These are phyloP conservation scores for Calonectria crousiana DNA, from an alignment of 2,329 filamentous ascomycete species.

Conservation along the genomic window DNA sequence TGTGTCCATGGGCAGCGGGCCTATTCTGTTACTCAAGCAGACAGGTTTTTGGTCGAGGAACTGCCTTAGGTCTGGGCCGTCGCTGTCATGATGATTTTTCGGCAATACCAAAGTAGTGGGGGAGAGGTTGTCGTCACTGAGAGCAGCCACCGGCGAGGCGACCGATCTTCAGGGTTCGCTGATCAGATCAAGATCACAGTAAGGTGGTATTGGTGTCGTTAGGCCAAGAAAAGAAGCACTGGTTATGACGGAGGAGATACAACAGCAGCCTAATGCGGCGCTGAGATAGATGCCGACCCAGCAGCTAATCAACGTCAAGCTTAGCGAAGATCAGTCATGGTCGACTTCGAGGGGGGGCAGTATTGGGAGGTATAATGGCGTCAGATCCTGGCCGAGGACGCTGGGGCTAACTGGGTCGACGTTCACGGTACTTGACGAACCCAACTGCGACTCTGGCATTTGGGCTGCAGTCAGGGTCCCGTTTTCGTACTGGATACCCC, in stretches of 20 bases:
- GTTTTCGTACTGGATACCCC: slow-evolving; percentile 15
- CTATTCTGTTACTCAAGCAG: slow-evolving; percentile 28
- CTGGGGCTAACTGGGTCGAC: slow-evolving; percentile 27
- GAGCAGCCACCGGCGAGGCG: slow-evolving; percentile 26
- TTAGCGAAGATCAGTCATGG: slow-evolving; percentile 36
- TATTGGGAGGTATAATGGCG: slow-evolving; percentile 42
- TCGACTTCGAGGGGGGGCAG: slow-evolving; percentile 24
- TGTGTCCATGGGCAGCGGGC: slow-evolving; percentile 24
- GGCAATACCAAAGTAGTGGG: slow-evolving; percentile 24
- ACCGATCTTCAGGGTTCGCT: slow-evolving; percentile 43
- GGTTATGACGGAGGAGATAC: slow-evolving; percentile 36
- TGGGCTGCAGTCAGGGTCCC: neutral
- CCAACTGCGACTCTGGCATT: neutral
- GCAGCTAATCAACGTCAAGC: slow-evolving; percentile 39
- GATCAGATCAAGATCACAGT: slow-evolving; percentile 28
- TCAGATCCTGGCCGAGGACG: slow-evolving; percentile 39
- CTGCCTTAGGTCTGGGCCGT: slow-evolving; percentile 23
- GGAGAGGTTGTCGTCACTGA: slow-evolving; percentile 29
- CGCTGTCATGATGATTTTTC: slow-evolving; percentile 37
- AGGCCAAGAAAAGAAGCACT: slow-evolving; percentile 6
- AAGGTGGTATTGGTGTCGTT: neutral
- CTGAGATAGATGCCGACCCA: slow-evolving; percentile 29
- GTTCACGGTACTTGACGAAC: slow-evolving; percentile 32
- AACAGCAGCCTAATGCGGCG: slow-evolving; percentile 34
- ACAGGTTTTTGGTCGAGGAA: slow-evolving; percentile 28